phyloP scores from a whole-genome alignment of 164 flowering plant species.

The Tetrastigma voinierianum region DNA sequence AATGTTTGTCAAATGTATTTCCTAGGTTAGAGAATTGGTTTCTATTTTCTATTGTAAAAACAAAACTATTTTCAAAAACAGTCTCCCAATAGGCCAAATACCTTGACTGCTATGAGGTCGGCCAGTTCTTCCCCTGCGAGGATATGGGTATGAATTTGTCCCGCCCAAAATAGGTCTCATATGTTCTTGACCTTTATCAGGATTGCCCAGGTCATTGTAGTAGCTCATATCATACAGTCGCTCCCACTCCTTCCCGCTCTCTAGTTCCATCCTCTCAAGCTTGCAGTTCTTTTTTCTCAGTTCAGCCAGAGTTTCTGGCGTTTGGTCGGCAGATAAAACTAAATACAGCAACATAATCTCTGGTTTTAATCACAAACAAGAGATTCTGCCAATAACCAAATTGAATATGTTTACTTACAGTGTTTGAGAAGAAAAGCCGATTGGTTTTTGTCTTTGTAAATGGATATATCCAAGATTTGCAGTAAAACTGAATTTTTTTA shows the following conservation, averaged over 20 bases:
- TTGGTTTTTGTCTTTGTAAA: constrained; percentile 16
- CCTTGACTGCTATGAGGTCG: constrained; percentile 13
- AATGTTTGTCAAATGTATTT: no score
- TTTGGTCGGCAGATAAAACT: constrained; percentile 31
- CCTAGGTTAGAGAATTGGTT: no score
- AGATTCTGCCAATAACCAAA: not conserved
- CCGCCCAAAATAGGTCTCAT: constrained; percentile 31
- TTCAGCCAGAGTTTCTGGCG: constrained; percentile 17
- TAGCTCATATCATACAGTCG: constrained; percentile 36
- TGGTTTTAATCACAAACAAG: not conserved
- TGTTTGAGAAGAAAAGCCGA: constrained; percentile 54
- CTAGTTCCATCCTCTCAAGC: constrained; percentile 31
- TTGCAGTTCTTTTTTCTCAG: constrained; percentile 20
- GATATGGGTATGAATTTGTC: constrained; percentile 26
- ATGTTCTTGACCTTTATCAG: constrained; percentile 16
- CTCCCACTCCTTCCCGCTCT: constrained; percentile 32
- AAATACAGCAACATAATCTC: not conserved
- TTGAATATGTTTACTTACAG: constrained; percentile 24
- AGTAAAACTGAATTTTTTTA: constrained; percentile 38
- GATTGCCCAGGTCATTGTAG: constrained; percentile 35
- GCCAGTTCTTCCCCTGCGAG: constrained; percentile 34
- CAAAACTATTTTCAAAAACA: not conserved
- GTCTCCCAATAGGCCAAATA: not conserved
- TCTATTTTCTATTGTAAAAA: no score
- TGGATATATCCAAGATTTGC: constrained; percentile 68